Conservation (phyloP, 257 asterid species). For the Echium plantagineum region DNA sequence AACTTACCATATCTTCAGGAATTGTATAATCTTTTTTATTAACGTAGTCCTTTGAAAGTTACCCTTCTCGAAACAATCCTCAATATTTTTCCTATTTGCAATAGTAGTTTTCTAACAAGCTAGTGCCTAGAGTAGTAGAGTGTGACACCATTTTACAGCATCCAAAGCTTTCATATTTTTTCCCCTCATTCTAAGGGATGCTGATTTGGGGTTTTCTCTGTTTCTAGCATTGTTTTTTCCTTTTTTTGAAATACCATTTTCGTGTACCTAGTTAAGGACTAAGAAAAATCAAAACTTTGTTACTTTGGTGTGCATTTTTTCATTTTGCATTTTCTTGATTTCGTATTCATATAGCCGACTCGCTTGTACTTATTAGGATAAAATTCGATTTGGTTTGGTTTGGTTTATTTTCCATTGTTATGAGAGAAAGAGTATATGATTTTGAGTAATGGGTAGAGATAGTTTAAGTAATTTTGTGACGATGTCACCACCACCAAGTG, state of each 20-base stretch:
- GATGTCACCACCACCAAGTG: slow-evolving; percentile 29
- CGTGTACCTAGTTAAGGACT: slow-evolving; percentile 3
- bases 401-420: background rate
- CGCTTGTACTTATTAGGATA: too few relatives aligned
- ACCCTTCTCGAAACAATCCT: slow-evolving; percentile 18
- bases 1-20: slow-evolving; percentile 17
- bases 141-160: slow-evolving; percentile 9
- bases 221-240: slow-evolving; percentile 17
- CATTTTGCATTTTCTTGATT: background rate
- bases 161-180: slow-evolving; percentile 10
- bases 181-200: slow-evolving; percentile 7
- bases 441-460: slow-evolving; percentile 32
- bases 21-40: slow-evolving; percentile 12
- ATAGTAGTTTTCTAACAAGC: slow-evolving; percentile 5
- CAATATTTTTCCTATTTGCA: slow-evolving; percentile 5
- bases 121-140: slow-evolving; percentile 12
- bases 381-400: too few relatives aligned
- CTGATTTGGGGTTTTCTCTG: slow-evolving; percentile 16
- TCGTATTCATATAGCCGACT: too few relatives aligned
- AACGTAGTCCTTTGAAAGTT: slow-evolving; percentile 20
- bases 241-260: slow-evolving; percentile 7
- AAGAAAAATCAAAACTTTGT: slow-evolving; percentile 6
- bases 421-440: slow-evolving; percentile 11
- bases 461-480: slow-evolving; percentile 11
- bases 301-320: slow-evolving; percentile 10